Percentiles rank a stretch among this genome's conserved stretches.
These are phyloP conservation scores for Neonectria punicea DNA, from an alignment of 2,329 filamentous ascomycete genomes.

Conservation along the genomic window DNA sequence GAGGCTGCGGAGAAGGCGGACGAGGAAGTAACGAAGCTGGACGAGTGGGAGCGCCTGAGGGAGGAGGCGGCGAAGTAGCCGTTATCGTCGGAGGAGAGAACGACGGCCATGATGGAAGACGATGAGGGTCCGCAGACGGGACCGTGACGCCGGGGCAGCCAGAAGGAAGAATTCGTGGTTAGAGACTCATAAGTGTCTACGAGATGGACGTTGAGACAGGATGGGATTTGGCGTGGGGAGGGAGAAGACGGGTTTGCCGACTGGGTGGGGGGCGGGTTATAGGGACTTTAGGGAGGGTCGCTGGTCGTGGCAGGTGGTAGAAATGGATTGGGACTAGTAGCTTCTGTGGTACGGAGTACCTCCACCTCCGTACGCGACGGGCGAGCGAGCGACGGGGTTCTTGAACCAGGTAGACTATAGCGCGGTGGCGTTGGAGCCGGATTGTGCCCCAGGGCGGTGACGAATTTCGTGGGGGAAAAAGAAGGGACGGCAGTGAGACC, in stretches of 20 bases:
- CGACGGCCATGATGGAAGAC: constrained; percentile 61
- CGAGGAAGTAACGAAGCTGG: constrained; percentile 62
- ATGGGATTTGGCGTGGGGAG: constrained; percentile 37
- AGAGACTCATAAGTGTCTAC: constrained; percentile 39
- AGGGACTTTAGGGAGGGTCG: constrained; percentile 34
- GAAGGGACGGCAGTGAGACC: constrained; percentile 34
- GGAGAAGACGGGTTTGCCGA: constrained; percentile 40
- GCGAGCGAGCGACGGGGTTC: constrained; percentile 26
- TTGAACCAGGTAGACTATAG: constrained; percentile 40
- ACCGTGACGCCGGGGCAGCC: constrained; percentile 39
- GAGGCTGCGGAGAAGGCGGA: constrained; percentile 58
- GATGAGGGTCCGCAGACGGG: constrained; percentile 34
- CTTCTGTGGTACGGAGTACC: constrained; percentile 35
- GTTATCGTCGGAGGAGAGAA: constrained; percentile 66
- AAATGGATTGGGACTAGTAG: constrained; percentile 42
- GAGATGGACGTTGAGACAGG: constrained; percentile 22
- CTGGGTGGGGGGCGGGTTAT: constrained; percentile 43
- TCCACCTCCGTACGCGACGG: constrained; percentile 23
- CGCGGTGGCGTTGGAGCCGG: constrained; percentile 41
- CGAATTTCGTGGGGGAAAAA: constrained; percentile 43
- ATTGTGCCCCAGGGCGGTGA: constrained; percentile 39
- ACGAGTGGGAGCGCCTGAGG: constrained; percentile 69
- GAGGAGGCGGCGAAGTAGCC: constrained; percentile 65
- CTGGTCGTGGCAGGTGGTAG: constrained; percentile 39
- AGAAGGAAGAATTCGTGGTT: constrained; percentile 26